These are phyloP conservation scores for Drechslerella coelobrocha DNA, from an alignment of 2,329 filamentous ascomycete species.

Conservation along the genomic window DNA sequence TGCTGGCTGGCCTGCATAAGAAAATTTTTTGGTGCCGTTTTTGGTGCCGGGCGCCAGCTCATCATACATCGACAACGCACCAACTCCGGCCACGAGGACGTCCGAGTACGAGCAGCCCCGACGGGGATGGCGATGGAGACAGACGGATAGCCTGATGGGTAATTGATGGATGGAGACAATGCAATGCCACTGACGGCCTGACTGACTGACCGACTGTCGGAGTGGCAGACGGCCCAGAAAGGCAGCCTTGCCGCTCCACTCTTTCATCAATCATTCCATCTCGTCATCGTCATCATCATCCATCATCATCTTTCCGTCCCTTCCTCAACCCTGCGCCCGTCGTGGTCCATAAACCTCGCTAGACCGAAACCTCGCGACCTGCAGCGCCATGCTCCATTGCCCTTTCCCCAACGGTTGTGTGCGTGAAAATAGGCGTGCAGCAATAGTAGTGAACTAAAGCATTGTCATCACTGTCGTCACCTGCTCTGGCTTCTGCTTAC, in stretches of 20 bases:
- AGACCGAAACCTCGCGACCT: not conserved
- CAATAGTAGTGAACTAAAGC: slow-evolving; percentile 23
- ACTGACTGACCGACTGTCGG: slow-evolving; percentile 2
- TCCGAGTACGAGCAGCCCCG: not conserved
- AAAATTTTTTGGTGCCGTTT: not conserved
- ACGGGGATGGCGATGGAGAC: not conserved
- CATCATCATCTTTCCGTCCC: not conserved
- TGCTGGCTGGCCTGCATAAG: slow-evolving; percentile 16
- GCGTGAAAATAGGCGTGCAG: too few species aligned
- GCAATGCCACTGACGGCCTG: slow-evolving; percentile 4
- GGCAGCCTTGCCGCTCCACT: slow-evolving; percentile 5
- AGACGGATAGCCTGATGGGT: too few species aligned
- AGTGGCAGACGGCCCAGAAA: not conserved
- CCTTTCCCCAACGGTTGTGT: too few species aligned
- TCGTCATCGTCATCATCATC: too few species aligned
- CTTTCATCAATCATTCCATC: slow-evolving; percentile 2
- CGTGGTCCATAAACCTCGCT: too few species aligned
- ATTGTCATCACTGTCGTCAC: slow-evolving; percentile 50
- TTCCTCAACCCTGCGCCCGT: too few species aligned
- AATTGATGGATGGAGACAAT: too few species aligned
- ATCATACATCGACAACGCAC: slow-evolving; percentile 8
- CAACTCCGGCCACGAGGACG: not conserved
- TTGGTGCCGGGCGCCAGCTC: slow-evolving; percentile 2
- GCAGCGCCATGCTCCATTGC: not conserved
- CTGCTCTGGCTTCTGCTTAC: slow-evolving; percentile 47